Percentiles rank a stretch among this genome's conserved stretches.
Conservation (phyloP, 179 eudicot genomes). For the Monotropa hypopitys region DNA sequence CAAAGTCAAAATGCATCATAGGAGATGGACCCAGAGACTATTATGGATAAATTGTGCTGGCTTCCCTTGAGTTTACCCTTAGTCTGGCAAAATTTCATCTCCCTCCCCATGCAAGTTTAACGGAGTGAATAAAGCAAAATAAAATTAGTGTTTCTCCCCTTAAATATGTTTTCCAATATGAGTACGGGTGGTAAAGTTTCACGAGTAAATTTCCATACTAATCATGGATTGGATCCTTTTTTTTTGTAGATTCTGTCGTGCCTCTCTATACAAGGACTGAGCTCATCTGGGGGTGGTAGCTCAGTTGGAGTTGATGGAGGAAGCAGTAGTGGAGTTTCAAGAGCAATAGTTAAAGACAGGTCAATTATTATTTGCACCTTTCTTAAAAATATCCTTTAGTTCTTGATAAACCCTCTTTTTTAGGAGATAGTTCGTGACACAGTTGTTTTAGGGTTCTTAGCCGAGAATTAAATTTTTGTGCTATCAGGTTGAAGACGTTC, state of each 20-base stretch:
- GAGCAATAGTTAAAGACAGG: slow-evolving; percentile 80
- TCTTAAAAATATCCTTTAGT: neutral
- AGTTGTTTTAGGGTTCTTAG: neutral
- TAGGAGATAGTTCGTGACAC: neutral
- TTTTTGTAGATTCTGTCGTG: slow-evolving; percentile 59
- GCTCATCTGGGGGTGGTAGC: slow-evolving; percentile 68
- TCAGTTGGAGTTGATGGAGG: slow-evolving; percentile 55
- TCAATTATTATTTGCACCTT: slow-evolving; percentile 6
- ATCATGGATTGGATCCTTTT: neutral
- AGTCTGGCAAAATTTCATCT: neutral
- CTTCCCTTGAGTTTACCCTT: no score
- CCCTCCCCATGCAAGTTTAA: neutral
- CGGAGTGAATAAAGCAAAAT: no score
- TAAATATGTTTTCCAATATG: neutral
- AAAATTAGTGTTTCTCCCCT: neutral
- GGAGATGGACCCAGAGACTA: no score
- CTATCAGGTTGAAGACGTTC: slow-evolving; percentile 62
- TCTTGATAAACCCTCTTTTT: no score
- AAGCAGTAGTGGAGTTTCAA: slow-evolving; percentile 89
- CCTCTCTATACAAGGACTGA: slow-evolving; percentile 73
- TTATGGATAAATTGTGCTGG: no score
- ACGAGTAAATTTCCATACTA: neutral
- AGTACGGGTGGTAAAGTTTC: neutral
- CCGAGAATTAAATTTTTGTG: neutral
- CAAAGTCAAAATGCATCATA: no score